Conservation (phyloP, 208 protist genomes). For the Giardia muris region DNA sequence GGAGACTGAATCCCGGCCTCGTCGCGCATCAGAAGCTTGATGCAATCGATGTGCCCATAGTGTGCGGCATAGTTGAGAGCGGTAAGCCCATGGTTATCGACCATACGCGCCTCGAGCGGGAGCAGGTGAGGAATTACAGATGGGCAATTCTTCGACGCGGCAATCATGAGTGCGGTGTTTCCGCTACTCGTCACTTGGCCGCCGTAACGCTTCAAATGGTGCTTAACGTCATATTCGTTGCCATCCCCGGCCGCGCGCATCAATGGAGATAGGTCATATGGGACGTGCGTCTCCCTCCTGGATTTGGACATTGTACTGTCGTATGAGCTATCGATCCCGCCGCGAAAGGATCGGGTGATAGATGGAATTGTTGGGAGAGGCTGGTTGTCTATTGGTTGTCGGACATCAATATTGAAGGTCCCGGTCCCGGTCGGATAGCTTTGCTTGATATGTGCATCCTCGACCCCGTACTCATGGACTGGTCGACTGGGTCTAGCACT, state of each 20-base stretch:
- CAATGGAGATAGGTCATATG: not conserved
- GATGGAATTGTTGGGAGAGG: not conserved
- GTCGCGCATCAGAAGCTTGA: not conserved
- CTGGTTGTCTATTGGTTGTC: not conserved
- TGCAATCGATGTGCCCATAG: not conserved
- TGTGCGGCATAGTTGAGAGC: not conserved
- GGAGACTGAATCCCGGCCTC: not conserved
- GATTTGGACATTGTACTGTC: not conserved
- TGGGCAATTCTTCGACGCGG: not conserved
- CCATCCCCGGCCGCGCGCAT: not conserved
- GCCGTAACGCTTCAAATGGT: not conserved
- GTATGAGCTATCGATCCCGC: not conserved
- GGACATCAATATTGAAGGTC: not conserved
- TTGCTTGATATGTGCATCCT: not conserved
- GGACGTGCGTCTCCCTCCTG: not conserved
- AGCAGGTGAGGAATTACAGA: not conserved
- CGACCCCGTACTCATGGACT: not conserved
- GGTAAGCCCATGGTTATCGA: not conserved
- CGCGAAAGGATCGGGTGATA: not conserved
- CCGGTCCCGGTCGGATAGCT: not conserved
- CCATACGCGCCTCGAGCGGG: not conserved
- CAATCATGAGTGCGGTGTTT: not conserved
- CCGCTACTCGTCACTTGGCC: not conserved
- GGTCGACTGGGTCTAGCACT: not conserved
- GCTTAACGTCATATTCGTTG: not conserved